These are phyloP conservation scores for Prillingera fragicola DNA, from an alignment of 1,284 basidiomycete genomes.

Conservation along the genomic window DNA sequence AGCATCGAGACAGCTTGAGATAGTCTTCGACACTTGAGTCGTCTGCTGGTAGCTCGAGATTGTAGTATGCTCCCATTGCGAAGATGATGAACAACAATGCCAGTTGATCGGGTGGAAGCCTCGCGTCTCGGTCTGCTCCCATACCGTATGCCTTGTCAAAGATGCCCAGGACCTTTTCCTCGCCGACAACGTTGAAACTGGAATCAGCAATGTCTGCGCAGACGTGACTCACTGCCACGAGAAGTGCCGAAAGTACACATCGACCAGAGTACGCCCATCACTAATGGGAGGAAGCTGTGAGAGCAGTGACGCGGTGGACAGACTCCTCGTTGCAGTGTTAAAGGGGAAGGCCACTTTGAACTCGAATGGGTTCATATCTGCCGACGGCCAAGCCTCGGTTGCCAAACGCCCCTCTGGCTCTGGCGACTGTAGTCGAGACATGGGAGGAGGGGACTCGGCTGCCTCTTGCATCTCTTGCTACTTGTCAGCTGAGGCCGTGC, in stretches of 20 bases:
- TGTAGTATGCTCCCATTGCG: conserved; percentile 15
- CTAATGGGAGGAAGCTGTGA: conserved; percentile 1
- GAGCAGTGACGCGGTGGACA: neutral
- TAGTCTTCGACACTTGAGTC: conserved; percentile 16
- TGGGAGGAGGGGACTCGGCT: neutral
- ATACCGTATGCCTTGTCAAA: conserved; percentile 4
- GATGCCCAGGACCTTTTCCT: neutral
- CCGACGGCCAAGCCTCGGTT: neutral
- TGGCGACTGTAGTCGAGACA: neutral
- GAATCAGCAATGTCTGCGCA: neutral
- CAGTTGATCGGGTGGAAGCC: conserved; percentile 6
- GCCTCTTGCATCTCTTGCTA: neutral
- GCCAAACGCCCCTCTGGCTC: neutral
- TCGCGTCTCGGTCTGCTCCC: neutral
- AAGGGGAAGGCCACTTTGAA: conserved; percentile 1
- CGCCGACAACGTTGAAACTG: neutral
- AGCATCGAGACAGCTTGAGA: conserved; percentile 13
- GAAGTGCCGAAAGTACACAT: conserved; percentile 2
- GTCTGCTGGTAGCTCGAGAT: conserved; percentile 19
- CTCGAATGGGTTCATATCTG: neutral
- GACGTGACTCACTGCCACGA: conserved; percentile 1
- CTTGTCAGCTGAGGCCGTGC: neutral
- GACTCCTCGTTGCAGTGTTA: neutral
- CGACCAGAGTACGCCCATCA: conserved; percentile 4
- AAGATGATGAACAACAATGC: conserved; percentile 12